These are phyloP conservation scores for Cyberlindnera americana DNA, from an alignment of 805 yeast species.

Conservation along the genomic window DNA sequence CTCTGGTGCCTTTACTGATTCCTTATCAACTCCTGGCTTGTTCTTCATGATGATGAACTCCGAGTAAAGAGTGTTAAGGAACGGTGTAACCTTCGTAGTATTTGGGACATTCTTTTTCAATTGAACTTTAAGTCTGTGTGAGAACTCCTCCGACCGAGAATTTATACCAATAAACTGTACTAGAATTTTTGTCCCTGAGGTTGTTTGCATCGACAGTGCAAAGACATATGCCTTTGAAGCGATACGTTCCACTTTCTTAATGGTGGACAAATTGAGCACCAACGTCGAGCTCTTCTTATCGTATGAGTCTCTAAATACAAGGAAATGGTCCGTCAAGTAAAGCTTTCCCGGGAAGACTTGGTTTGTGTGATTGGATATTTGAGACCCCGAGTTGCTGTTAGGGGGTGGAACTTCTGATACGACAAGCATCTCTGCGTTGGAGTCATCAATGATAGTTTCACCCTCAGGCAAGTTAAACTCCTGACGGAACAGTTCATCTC, in stretches of 20 bases:
- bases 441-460: conserved; percentile 63
- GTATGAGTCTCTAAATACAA: conserved; percentile 69
- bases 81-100: conserved; percentile 59
- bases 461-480: conserved; percentile 69
- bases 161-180: conserved; percentile 77
- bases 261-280: conserved; percentile 67
- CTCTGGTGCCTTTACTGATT: conserved; percentile 51
- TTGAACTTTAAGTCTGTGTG: conserved; percentile 58
- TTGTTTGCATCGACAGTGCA: conserved; percentile 69
- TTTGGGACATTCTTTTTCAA: conserved; percentile 61
- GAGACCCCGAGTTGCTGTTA: conserved; percentile 10
- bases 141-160: conserved; percentile 77
- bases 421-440: conserved; percentile 58
- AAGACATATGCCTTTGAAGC: conserved; percentile 75
- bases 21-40: conserved; percentile 29
- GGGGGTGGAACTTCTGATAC: conserved; percentile 19
- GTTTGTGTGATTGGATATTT: conserved; percentile 25
- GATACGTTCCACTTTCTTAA: conserved; percentile 81
- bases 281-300: conserved; percentile 68
- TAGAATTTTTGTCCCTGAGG: conserved; percentile 57
- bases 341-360: conserved; percentile 56
- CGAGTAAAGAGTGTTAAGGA: conserved; percentile 73
- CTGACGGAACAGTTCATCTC: conserved; percentile 66
- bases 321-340: conserved; percentile 69
- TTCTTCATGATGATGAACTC: conserved; percentile 70